Percentiles rank a stretch among this genome's conserved stretches.
phyloP scores from a whole-genome alignment of 169 alveolate species.

The Plasmodium inui region DNA sequence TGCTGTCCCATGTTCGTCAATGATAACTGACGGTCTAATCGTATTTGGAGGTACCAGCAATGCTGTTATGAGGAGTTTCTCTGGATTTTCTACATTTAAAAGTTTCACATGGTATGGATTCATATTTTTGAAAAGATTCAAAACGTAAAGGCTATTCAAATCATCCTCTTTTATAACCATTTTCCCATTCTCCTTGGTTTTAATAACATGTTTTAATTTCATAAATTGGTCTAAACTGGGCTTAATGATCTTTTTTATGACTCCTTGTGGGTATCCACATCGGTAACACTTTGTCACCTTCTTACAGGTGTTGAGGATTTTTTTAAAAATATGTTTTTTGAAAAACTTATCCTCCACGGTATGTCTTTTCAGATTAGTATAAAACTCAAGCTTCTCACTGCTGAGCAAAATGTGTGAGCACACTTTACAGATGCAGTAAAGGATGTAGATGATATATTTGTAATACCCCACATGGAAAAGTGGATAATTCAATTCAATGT shows the following conservation, averaged over 20 bases:
- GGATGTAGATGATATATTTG: slow-evolving; percentile 92
- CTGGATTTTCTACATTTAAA: slow-evolving; percentile 94
- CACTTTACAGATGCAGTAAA: slow-evolving; percentile 94
- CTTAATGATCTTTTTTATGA: slow-evolving; percentile 85
- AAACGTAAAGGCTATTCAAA: slow-evolving; percentile 92
- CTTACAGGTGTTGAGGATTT: slow-evolving; percentile 87
- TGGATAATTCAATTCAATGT: slow-evolving; percentile 95
- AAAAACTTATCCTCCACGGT: slow-evolving; percentile 83
- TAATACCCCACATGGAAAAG: slow-evolving; percentile 98
- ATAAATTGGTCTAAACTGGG: slow-evolving; percentile 91
- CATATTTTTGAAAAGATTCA: slow-evolving; percentile 91
- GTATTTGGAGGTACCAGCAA: slow-evolving; percentile 97
- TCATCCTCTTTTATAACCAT: slow-evolving; percentile 89
- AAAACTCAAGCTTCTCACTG: slow-evolving; percentile 86
- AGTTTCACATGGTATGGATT: slow-evolving; percentile 93
- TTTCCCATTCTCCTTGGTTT: slow-evolving; percentile 85
- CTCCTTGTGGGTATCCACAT: slow-evolving; percentile 91
- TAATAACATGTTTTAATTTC: slow-evolving; percentile 88
- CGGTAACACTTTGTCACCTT: slow-evolving; percentile 86
- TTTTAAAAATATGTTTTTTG: slow-evolving; percentile 85
- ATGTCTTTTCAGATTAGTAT: slow-evolving; percentile 79
- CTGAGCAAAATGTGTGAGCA: slow-evolving; percentile 91
- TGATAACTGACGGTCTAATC: slow-evolving; percentile 97
- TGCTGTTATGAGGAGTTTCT: slow-evolving; percentile 91
- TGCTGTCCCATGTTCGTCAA: slow-evolving; percentile 91